phyloP scores from a whole-genome alignment of 192 early-diverging fungal genomes.

The Backusella westeae region DNA sequence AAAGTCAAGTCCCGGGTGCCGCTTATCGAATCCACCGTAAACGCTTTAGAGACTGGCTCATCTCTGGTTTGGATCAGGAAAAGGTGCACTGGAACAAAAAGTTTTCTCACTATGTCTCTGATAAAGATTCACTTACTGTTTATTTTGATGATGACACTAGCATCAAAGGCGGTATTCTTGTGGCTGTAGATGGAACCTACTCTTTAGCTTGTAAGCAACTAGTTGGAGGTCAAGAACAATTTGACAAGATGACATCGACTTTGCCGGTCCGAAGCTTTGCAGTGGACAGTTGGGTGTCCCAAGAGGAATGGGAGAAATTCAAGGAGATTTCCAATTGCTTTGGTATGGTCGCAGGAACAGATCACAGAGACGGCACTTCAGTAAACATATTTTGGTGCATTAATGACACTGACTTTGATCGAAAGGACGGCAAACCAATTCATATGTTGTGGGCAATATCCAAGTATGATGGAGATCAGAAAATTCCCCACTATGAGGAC shows the following conservation, averaged over 20 bases:
- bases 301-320: not conserved
- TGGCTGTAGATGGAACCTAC: constrained; percentile 36
- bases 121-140: constrained; percentile 21
- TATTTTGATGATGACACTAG: constrained; percentile 15
- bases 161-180: constrained; percentile 25
- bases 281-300: not conserved
- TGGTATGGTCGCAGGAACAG: not conserved
- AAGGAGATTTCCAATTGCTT: not conserved
- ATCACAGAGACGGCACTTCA: not conserved
- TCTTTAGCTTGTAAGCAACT: constrained; percentile 22
- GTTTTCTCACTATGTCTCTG: constrained; percentile 7
- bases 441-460: not conserved
- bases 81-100: constrained; percentile 18
- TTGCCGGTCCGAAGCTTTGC: not conserved
- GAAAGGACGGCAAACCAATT: not conserved
- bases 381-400: not conserved
- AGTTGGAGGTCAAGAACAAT: not conserved
- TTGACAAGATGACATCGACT: not conserved
- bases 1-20: not conserved
- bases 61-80: not conserved
- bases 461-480: not conserved
- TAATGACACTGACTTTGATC: not conserved
- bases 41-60: constrained; percentile 5
- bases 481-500: not conserved
- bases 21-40: constrained; percentile 8